Evolutionary conservation across 164 flowering plant genomes (phyloP).

Genomic region (Platanus orientalis): DNA sequence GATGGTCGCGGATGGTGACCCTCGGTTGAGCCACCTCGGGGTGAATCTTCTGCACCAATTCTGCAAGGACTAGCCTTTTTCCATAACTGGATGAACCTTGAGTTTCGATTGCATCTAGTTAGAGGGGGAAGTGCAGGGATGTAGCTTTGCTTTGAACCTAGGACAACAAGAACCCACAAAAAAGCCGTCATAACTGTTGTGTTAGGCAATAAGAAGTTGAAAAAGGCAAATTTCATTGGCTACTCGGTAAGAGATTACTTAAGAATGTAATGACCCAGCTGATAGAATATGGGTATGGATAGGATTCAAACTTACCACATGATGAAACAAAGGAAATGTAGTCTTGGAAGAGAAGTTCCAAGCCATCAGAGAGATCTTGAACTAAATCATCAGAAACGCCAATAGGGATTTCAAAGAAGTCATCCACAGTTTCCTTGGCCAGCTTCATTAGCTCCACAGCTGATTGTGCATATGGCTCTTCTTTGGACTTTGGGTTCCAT

Average conservation of each 20-base stretch:
- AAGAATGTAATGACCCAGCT: too few species aligned
- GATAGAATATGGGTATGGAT: too few species aligned
- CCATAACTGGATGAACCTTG: slow-evolving; percentile 61
- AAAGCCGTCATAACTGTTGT: too few species aligned
- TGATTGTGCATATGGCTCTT: slow-evolving; percentile 82
- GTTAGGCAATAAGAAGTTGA: too few species aligned
- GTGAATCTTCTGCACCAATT: slow-evolving; percentile 26
- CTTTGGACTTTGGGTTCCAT: slow-evolving; percentile 95
- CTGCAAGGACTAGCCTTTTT: slow-evolving; percentile 58
- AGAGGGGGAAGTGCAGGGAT: slow-evolving; percentile 80
- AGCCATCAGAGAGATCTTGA: slow-evolving; percentile 59
- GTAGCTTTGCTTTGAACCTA: slow-evolving; percentile 83
- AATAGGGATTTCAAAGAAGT: slow-evolving; percentile 72
- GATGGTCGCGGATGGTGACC: slow-evolving; percentile 75
- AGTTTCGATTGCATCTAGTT: slow-evolving; percentile 78
- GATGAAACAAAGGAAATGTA: slow-evolving; percentile 65
- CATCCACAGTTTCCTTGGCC: slow-evolving; percentile 55
- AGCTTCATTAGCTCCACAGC: slow-evolving; percentile 64
- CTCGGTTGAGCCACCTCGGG: slow-evolving; percentile 18
- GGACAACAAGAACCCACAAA: slow-evolving; percentile 1
- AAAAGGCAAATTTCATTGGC: too few species aligned
- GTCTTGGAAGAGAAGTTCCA: slow-evolving; percentile 59
- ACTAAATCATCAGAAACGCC: slow-evolving; percentile 54
- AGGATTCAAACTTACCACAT: slow-evolving; percentile 62
- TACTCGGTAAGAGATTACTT: too few species aligned